Base-by-base conservation (phyloP, 2,329 filamentous ascomycete species). In the Canariomyces notabilis region DNA sequence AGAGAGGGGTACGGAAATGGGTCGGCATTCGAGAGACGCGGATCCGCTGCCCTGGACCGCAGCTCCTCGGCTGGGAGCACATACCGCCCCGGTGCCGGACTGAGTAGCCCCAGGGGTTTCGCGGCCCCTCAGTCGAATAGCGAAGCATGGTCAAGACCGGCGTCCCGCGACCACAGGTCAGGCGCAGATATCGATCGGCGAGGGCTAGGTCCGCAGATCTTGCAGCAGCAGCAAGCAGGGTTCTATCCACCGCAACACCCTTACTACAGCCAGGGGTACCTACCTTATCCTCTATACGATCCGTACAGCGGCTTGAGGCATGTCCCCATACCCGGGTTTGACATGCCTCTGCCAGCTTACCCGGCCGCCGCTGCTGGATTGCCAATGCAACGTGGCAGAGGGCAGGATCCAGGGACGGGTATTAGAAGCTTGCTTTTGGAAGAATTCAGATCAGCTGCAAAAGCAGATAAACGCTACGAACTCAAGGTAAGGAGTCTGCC, bases 401-500 rank as follows among this genome's bases (percentile, higher is more conserved):
- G 82, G 22, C 73, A 79, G 48, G 80, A 86, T 44, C 49, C 55
- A 1, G 43, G 42, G 2, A 56, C 39, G 23, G 50, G 36, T 4
- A 21, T 57, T 4, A 39, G 55, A 9, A 59, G 57, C 31, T 11
- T 33, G 21, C 46, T 90, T 7, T 72, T 96, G 2, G 84, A 90
- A 51, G 87, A 95, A 22, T 96, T 94, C 66, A 81, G 86, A 34
- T 74, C 76, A 9, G 86, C 82, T 59, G 77, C 75, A 55, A 94
- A 89, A 64, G 79, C 78, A 0, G 89, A 76, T 64, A 76, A 73
- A 64, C 79, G 82, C 15, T 95, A 82, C 59, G 89, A 95, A 58
- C 73, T 98, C 8, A 90, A 87, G 69, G 80, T 82, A 65, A 43
- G 61, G 7, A 18, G 7, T 16, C 21, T 9, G 4, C 26, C 26